Base-by-base conservation (phyloP, 2,329 filamentous ascomycete genomes). In the Corynespora cassiicola region DNA sequence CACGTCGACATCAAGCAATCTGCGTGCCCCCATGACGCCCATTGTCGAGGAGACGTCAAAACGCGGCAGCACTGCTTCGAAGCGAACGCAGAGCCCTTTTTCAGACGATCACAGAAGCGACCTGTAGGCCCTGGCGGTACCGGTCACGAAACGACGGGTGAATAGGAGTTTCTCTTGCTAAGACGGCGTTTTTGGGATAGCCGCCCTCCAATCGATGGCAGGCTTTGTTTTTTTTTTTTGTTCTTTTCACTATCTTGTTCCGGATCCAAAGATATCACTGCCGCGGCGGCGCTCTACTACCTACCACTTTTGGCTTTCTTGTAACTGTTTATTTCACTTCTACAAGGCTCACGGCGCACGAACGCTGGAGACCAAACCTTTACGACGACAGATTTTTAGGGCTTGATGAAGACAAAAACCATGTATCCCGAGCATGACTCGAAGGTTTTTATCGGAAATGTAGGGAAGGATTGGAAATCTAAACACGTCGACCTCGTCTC, bases 11-110 rank as follows among this genome's bases (percentile, higher is more conserved):
- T 57, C 56, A 7, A 57, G 53, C 18, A 54, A 50, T 14, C 44
- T 65, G 3, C 58, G 57, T 14, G 50, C 56, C 15, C 62, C 63
- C 7, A 66, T 76, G 43, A 71, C 67, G 14, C 71, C 72, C 12
- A 73, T 75, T n/a, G 69, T 71, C 6, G 74, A 76, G 42, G 73
- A 76, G 47, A 65, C 66, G 16, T 68, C 66, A 1, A 66, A 62
- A 46, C 61, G 70, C 19, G 71, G 61, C 33, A 52, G 51, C 27
- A 53, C 60, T 6, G 61, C 58, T 2, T 28, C 36, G 20, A 55
- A 54, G 40, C 50, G 65, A 29, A 59, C 61, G 11, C 56, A 61
- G 29, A 65, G 60, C 28, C 65, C 65, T 2, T 68, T 68, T 39
- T 54, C 59, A 3, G 65, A 68, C 40, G 58, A 51, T 36, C 58